Percentiles rank a stretch among this genome's conserved stretches.
These are phyloP conservation scores for Talaromyces marneffei DNA, from an alignment of 2,329 filamentous ascomycete genomes.

Conservation along the genomic window DNA sequence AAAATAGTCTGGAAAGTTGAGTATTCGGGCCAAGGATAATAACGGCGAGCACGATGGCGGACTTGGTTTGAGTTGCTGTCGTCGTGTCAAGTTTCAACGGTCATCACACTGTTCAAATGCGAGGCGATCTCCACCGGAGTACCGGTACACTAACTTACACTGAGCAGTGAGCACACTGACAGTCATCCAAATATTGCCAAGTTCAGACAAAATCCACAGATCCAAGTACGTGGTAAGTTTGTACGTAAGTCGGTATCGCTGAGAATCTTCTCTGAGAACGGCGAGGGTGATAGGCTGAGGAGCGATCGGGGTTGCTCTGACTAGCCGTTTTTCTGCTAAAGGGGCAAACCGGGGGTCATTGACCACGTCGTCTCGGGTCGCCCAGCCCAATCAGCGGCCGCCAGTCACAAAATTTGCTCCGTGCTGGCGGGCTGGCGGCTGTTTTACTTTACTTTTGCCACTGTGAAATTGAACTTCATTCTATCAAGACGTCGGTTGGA, in stretches of 20 bases:
- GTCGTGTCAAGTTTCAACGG: not conserved
- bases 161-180: too few relatives aligned
- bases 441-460: constrained; percentile 3
- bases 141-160: too few relatives aligned
- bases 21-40: not conserved
- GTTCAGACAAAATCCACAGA: not conserved
- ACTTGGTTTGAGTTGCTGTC: not conserved
- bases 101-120: not conserved
- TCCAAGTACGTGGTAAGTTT: not conserved
- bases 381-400: not conserved
- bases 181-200: too few relatives aligned
- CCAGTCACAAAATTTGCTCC: constrained; percentile 5
- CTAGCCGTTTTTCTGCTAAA: not conserved
- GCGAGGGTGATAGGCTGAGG: not conserved
- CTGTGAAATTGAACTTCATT: not conserved
- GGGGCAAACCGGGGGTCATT: not conserved
- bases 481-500: not conserved
- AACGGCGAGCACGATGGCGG: not conserved
- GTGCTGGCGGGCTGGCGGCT: constrained; percentile 7
- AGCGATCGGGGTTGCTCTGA: not conserved
- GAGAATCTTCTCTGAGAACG: not conserved
- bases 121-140: not conserved
- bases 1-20: too few relatives aligned
- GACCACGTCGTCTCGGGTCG: not conserved
- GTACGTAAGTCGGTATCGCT: not conserved